Evolutionary conservation across 768 basidiomycete species (phyloP), one percentile per base, ranked within the genome.

Genomic region (Holtermanniella nyarrowii): DNA sequence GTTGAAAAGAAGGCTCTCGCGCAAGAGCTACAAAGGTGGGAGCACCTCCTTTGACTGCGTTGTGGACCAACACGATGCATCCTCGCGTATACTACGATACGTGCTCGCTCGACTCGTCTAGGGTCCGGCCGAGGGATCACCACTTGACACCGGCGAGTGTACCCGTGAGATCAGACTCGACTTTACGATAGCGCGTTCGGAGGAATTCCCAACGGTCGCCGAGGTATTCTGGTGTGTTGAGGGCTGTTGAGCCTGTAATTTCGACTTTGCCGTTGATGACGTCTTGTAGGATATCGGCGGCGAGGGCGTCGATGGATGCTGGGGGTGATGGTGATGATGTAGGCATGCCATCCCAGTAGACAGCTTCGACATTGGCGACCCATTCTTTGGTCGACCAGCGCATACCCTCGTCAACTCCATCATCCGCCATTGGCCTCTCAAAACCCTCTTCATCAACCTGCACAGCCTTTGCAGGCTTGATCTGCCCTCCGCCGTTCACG

Each of bases 401-500:
- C 50, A 81, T 79, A 21, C 77, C 78, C 50, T 75, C 75, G 43
- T 74, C 73, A 18, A 61, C 50, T 3, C 81, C 83, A 48, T 69
- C 75, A 47, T 76, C 79, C 44, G 76, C 76, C 80, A 84, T 82
- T 43, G 83, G 76, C 56, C 84, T 74, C 52, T 70, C 58, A 61
- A 81, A 82, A 7, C 84, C 85, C 68, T 88, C 86, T 48, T 74
- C 80, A 63, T 88, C 78, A 45, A 56, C 47, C 54, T 65, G 31
- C 71, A 63, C 46, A 59, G 59, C 16, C 42, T 23, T 55, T 26
- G 54, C 55, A 26, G 72, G 70, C 50, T 73, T 73, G 61, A 73
- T 68, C 75, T 97, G 95, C 4, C 95, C 95, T 20, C 93, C 95
- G 5, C 95, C 95, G 68, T 96, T 96, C 40, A 95, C 88, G 70